phyloP scores from a whole-genome alignment of 495 filamentous ascomycete species.

The Xylaria scruposa region DNA sequence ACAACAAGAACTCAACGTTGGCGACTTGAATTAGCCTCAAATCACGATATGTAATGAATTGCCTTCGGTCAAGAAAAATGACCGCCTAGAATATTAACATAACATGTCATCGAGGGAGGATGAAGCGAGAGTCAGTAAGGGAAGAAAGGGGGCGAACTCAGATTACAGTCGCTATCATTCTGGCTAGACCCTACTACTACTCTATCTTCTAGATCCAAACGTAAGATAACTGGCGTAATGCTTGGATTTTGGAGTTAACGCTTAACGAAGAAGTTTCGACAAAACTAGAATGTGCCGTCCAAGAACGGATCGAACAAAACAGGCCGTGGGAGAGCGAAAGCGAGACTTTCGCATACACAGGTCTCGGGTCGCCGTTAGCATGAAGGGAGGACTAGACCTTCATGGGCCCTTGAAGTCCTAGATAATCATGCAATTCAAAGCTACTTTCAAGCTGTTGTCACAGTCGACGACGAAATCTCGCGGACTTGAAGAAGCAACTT shows the following conservation, averaged over 20 bases:
- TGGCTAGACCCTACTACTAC: neutral
- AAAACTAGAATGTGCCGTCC: neutral
- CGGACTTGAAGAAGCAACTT: neutral
- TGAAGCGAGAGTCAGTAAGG: neutral
- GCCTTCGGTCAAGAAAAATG: neutral
- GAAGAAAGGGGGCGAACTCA: neutral
- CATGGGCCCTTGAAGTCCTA: no score
- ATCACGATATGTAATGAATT: neutral
- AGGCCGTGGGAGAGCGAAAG: no score
- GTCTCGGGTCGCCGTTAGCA: no score
- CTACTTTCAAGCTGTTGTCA: neutral
- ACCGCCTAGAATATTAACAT: neutral
- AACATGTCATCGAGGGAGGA: neutral
- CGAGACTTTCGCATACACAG: no score
- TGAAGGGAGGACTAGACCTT: no score
- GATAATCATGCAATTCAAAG: no score
- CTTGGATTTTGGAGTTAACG: neutral
- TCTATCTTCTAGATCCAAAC: neutral
- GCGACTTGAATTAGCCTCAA: no score
- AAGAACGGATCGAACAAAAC: neutral
- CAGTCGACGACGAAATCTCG: neutral
- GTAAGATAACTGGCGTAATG: neutral
- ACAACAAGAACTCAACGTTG: no score
- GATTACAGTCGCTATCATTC: neutral
- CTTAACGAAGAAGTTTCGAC: neutral